Base-by-base conservation (phyloP, 2,329 filamentous ascomycete species). In the Xylaria multiplex region DNA sequence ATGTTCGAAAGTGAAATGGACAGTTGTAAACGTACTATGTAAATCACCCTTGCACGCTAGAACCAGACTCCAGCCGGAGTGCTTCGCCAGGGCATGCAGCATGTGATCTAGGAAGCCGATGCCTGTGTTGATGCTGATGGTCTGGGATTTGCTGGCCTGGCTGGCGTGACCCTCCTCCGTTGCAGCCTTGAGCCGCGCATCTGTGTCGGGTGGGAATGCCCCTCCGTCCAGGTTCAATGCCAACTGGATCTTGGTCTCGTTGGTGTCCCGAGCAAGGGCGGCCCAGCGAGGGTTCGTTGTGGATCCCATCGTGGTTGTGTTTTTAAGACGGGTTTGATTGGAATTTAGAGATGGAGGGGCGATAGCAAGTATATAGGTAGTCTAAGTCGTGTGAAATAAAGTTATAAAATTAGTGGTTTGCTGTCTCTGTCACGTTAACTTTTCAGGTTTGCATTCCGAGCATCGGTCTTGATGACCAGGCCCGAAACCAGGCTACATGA, bases 81-180 rank as follows among this genome's bases (percentile, higher is more conserved):
- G 96, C 82, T 99, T 98, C 57, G 96, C 92, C 62, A 98, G 86
- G 6, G 96, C 96, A 81, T 99, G 96, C 57, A 98, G 86, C 95
- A 99, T 98, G 84, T 99, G 96, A 82, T 99, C 96, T 63, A 99
- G 85, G 81, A 99, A 99, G 66, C 96, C 96, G 79, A 99, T 97
- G 70, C 96, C 96, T 0, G 95, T 97, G 84, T 93, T 90, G 71
- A 98, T 86, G 76, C 88, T 88, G 77, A 98, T 97, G 67, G 88
- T 89, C 80, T 98, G 96, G 48, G 90, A 92, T 72, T 91, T 89
- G 72, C 92, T 95, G 70, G 89, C 84, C 81, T 99, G 95, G 1
- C 90, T 90, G 35, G 96, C 95, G 78, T 99, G 96, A 63, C 85
- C 84, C 66, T 87, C 87, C 43, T 87, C 87, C 42, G 79, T 81